Conservation (phyloP, 2,329 filamentous ascomycete genomes). For the Diaporthe ilicicola region DNA sequence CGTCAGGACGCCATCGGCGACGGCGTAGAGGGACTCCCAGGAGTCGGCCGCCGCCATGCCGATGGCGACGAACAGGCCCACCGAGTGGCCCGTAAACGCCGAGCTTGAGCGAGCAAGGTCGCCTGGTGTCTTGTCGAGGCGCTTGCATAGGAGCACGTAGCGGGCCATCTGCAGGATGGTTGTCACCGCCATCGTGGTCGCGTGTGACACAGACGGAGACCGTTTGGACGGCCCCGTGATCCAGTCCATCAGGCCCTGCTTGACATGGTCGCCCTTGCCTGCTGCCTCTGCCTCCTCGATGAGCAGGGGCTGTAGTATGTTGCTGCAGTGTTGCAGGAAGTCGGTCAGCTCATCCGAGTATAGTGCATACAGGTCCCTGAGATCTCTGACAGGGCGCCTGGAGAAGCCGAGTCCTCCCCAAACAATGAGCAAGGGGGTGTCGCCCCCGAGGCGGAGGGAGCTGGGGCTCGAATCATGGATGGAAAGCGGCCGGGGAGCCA, state of each 20-base stretch:
- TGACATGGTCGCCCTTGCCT: not conserved
- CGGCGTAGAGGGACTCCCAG: conserved; percentile 89
- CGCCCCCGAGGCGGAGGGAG: not conserved
- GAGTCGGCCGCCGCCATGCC: conserved; percentile 88
- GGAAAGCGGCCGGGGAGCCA: not conserved
- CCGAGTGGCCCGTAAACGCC: conserved; percentile 94
- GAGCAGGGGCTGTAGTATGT: not conserved
- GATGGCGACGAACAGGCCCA: conserved; percentile 95
- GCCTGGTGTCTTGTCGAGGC: conserved; percentile 87
- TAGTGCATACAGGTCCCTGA: conserved; percentile 1
- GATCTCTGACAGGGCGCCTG: not conserved
- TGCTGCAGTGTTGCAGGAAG: not conserved
- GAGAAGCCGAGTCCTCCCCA: not conserved
- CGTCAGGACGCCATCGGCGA: conserved; percentile 81
- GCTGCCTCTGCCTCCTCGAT: not conserved
- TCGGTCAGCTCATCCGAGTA: not conserved
- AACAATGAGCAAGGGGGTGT: not conserved
- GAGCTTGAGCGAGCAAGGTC: conserved; percentile 83
- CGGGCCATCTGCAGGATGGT: conserved; percentile 95
- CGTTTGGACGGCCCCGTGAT: not conserved
- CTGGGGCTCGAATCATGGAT: not conserved
- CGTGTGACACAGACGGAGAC: conserved; percentile 71
- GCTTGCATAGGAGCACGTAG: conserved; percentile 92
- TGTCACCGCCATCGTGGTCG: conserved; percentile 94
- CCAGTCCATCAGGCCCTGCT: conserved; percentile 8